Percentiles rank a stretch among this genome's conserved stretches.
Conservation (phyloP, 1,284 basidiomycete genomes). For the Apiotrichum laibachii region DNA sequence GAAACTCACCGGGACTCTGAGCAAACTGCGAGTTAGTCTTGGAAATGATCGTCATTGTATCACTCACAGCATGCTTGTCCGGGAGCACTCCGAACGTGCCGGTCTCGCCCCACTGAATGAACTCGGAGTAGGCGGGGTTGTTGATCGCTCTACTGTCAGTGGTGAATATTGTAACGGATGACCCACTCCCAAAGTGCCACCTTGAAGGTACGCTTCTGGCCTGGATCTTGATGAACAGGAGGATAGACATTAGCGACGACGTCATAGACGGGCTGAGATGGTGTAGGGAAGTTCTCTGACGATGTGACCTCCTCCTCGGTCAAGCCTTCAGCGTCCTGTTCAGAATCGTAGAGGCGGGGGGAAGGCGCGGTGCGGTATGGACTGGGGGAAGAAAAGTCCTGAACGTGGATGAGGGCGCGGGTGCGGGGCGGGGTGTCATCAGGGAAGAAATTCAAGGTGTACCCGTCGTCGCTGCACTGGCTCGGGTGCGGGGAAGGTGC, state of each 20-base stretch:
- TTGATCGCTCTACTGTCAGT: conserved; percentile 15
- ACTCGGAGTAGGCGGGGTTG: background rate
- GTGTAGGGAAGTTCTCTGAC: background rate
- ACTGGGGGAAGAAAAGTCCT: no score
- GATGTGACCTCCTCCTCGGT: no score
- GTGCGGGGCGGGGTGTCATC: background rate
- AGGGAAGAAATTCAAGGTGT: no score
- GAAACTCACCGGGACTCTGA: conserved; percentile 10
- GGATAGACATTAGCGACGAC: background rate
- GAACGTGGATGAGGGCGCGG: no score
- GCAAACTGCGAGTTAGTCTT: conserved; percentile 14
- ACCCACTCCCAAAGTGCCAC: conserved; percentile 21
- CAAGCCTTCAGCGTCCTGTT: no score
- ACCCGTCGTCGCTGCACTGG: no score
- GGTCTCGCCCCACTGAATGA: conserved; percentile 13
- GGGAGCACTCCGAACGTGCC: conserved; percentile 13
- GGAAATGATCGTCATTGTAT: background rate
- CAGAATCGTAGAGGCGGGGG: no score
- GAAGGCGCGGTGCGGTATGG: no score
- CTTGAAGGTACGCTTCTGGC: conserved; percentile 15
- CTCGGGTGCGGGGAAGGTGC: no score
- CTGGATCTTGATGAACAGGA: background rate
- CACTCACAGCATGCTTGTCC: conserved; percentile 12
- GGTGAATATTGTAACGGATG: background rate
- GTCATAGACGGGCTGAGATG: no score